Percentiles rank a stretch among this genome's conserved stretches.
These are phyloP conservation scores for Chlorella vulgaris DNA, from an alignment of 139 green algal genomes.

Conservation along the genomic window DNA sequence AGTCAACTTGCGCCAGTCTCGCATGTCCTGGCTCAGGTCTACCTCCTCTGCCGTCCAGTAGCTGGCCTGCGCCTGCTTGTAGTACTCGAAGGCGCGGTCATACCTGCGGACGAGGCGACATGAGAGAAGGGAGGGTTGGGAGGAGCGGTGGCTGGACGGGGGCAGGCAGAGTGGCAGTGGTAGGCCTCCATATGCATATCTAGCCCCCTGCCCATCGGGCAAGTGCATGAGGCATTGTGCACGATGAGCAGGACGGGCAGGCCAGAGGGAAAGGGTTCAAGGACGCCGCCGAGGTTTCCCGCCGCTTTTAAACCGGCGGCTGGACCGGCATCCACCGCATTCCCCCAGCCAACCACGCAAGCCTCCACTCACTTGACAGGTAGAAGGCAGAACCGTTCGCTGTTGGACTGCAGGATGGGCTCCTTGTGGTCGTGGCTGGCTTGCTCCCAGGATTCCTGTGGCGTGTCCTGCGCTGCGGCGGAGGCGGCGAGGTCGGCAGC, in stretches of 20 bases:
- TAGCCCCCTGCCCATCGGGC: too few species aligned
- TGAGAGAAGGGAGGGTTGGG: too few species aligned
- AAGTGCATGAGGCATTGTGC: too few species aligned
- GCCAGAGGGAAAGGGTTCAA: too few species aligned
- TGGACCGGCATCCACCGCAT: background rate
- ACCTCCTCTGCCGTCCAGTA: constrained; percentile 88
- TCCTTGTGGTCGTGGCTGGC: constrained; percentile 22
- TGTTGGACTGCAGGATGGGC: constrained; percentile 40
- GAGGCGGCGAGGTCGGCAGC: background rate
- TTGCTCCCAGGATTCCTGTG: background rate
- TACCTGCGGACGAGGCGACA: constrained; percentile 13
- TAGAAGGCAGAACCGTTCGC: constrained; percentile 47
- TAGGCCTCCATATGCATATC: too few species aligned
- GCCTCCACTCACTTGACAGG: constrained; percentile 40
- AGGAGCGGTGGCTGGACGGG: background rate
- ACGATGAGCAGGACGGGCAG: background rate
- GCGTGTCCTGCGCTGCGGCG: background rate
- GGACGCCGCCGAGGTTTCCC: background rate
- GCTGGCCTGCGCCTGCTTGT: constrained; percentile 78
- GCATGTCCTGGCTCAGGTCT: constrained; percentile 70
- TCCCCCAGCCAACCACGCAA: background rate
- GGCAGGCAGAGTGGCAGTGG: background rate
- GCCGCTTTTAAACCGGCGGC: background rate
- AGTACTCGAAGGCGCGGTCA: constrained; percentile 60
- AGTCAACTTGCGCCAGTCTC: constrained; percentile 68